phyloP scores from a whole-genome alignment of 1,284 basidiomycete species.

The Sporisorium graminicola region DNA sequence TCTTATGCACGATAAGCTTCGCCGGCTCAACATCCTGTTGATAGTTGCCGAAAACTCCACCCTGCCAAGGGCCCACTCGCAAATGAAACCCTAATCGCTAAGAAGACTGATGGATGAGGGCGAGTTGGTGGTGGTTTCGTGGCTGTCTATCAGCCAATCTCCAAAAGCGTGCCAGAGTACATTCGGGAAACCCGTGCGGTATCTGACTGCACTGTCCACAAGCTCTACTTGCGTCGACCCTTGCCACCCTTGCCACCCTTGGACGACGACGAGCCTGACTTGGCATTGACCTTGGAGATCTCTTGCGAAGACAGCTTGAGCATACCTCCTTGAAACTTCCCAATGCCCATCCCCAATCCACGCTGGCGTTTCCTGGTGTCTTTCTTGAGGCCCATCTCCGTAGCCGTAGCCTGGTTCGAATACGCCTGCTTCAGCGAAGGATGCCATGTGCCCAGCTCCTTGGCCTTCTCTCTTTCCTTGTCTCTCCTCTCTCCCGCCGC shows the following conservation, averaged over 20 bases:
- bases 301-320: conserved; percentile 58
- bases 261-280: conserved; percentile 14
- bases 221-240: conserved; percentile 15
- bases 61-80: no score
- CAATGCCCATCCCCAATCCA: conserved; percentile 65
- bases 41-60: no score
- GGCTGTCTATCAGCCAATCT: no score
- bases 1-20: no score
- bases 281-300: conserved; percentile 58
- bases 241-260: conserved; percentile 27
- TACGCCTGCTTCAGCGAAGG: conserved; percentile 54
- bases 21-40: no score
- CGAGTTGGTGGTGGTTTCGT: no score
- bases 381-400: conserved; percentile 53
- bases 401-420: conserved; percentile 48
- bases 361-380: conserved; percentile 53
- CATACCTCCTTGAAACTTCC: conserved; percentile 61
- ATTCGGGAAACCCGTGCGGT: no score
- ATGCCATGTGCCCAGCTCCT: conserved; percentile 67
- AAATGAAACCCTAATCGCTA: no score
- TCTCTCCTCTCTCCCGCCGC: conserved; percentile 60
- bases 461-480: conserved; percentile 62
- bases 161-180: no score
- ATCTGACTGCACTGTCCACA: neutral
- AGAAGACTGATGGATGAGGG: no score